Evolutionary conservation across 1,284 basidiomycete genomes (phyloP), one percentile per base, ranked within the genome.

Genomic region (Fereydounia khargensis): DNA sequence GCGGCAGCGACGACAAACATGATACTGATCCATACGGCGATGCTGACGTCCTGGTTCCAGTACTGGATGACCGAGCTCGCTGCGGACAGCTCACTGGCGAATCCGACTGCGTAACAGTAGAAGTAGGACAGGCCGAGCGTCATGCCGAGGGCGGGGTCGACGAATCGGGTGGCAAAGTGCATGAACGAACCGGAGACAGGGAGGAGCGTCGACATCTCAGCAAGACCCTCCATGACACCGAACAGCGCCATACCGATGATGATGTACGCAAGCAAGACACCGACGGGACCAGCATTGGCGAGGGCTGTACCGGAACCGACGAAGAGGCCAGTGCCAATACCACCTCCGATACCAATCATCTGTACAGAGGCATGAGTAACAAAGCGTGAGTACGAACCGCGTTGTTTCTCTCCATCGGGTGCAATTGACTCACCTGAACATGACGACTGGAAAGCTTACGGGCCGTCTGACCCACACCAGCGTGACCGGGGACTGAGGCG

Each of bases 101-200:
- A 56, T 11, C 65, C 68, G 31, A 74, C 65, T 3, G 68, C 60
- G 30, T 71, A 58, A 44, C 65, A 70, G 42, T 72, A 68, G 64
- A 49, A 53, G 34, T 65, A 68, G 50, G 64, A 65, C 57, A 49
- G 63, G 8, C 71, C 71, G 2, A 73, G 79, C 4, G 86, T 84
- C 65, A 87, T 87, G 30, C 86, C 86, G 40, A 85, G 78, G 3
- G 86, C 83, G 36, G 86, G 86, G 69, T 88, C 86, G 25, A 73
- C 50, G 38, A 65, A 72, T 3, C 68, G 64, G 10, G 50, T 49
- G 7, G 65, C 59, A 25, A 68, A 72, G 19, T 63, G 54, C 34
- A 64, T 53, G 35, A 73, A 73, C 5, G 62, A 61, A 4, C 71
- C 71, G 3, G 62, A 58, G n/a, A 72, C 65, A 7, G 71, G 69